These are phyloP conservation scores for Salvia sclarea DNA, from an alignment of 305 asterid species.

Conservation along the genomic window DNA sequence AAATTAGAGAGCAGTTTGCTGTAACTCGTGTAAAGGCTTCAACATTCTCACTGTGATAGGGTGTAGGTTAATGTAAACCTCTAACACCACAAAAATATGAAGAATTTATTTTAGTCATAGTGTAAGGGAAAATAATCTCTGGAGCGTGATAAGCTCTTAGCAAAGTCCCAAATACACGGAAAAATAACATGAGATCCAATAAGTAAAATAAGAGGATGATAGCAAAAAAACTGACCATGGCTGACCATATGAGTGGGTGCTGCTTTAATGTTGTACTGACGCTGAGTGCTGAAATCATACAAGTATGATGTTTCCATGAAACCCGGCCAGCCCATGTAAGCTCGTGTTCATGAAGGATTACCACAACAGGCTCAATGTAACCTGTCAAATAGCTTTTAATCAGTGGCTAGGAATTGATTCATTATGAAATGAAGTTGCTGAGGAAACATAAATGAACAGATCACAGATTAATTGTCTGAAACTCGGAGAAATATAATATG, in stretches of 20 bases:
- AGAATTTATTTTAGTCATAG: not conserved
- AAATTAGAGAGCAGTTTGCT: slow-evolving; percentile 14
- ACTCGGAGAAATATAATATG: slow-evolving; percentile 21
- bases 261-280: slow-evolving; percentile 90
- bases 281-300: slow-evolving; percentile 94
- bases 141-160: slow-evolving; percentile 21
- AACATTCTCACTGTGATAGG: slow-evolving; percentile 19
- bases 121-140: slow-evolving; percentile 3
- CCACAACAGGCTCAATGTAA: slow-evolving; percentile 97
- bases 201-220: slow-evolving; percentile 10
- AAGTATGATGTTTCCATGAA: slow-evolving; percentile 87
- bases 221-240: slow-evolving; percentile 56
- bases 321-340: slow-evolving; percentile 99
- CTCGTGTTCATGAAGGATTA: slow-evolving; percentile 89
- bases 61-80: slow-evolving; percentile 18
- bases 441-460: slow-evolving; percentile 9
- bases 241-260: slow-evolving; percentile 97
- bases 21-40: slow-evolving; percentile 1
- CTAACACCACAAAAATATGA: slow-evolving; percentile 17
- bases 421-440: slow-evolving; percentile 25
- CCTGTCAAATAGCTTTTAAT: slow-evolving; percentile 47
- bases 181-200: slow-evolving; percentile 8
- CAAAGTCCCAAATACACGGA: slow-evolving; percentile 18
- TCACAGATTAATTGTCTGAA: slow-evolving; percentile 13
- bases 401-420: slow-evolving; percentile 18